These are phyloP conservation scores for Moesziomyces antarcticus DNA, from an alignment of 1,284 basidiomycete genomes.

Conservation along the genomic window DNA sequence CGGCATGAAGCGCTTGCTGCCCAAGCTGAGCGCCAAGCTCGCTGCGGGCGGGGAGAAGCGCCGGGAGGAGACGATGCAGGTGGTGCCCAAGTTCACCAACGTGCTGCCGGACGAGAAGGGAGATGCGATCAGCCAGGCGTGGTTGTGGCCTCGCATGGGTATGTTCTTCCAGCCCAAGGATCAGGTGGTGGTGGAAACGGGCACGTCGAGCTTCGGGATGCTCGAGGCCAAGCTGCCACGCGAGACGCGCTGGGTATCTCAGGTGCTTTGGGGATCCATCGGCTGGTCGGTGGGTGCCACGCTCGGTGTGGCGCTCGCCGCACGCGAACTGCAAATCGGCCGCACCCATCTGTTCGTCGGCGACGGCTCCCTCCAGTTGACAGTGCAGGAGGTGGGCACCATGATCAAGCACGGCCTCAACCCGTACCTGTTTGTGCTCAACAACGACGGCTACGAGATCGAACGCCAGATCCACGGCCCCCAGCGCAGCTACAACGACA, in stretches of 20 bases:
- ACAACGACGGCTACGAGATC: slow-evolving; percentile 82
- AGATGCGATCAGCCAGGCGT: slow-evolving; percentile 63
- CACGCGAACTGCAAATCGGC: slow-evolving; percentile 73
- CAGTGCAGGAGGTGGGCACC: slow-evolving; percentile 75
- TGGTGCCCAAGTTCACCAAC: slow-evolving; percentile 36
- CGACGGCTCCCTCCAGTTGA: slow-evolving; percentile 71
- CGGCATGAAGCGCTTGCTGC: slow-evolving; percentile 57
- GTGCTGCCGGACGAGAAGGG: slow-evolving; percentile 23
- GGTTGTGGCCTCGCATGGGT: slow-evolving; percentile 84
- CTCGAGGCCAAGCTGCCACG: slow-evolving; percentile 42
- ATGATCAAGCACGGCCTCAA: slow-evolving; percentile 78
- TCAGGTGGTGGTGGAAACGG: slow-evolving; percentile 61
- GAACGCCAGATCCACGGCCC: slow-evolving; percentile 82
- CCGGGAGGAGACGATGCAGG: slow-evolving; percentile 23
- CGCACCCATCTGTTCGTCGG: slow-evolving; percentile 88
- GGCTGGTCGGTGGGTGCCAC: slow-evolving; percentile 81
- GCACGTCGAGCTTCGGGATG: slow-evolving; percentile 53
- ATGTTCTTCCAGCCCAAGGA: slow-evolving; percentile 76
- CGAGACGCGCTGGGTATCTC: slow-evolving; percentile 63
- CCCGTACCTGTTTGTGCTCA: slow-evolving; percentile 85
- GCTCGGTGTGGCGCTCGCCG: slow-evolving; percentile 82
- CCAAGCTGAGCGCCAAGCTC: slow-evolving; percentile 48
- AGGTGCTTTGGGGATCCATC: slow-evolving; percentile 84
- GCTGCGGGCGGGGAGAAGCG: slow-evolving; percentile 9
- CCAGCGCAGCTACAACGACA: slow-evolving; percentile 67